Percentiles rank a stretch among this genome's conserved stretches.
Evolutionary conservation across 352 stramenopile species (phyloP).

Genomic region (Thraustochytrium striatum): DNA sequence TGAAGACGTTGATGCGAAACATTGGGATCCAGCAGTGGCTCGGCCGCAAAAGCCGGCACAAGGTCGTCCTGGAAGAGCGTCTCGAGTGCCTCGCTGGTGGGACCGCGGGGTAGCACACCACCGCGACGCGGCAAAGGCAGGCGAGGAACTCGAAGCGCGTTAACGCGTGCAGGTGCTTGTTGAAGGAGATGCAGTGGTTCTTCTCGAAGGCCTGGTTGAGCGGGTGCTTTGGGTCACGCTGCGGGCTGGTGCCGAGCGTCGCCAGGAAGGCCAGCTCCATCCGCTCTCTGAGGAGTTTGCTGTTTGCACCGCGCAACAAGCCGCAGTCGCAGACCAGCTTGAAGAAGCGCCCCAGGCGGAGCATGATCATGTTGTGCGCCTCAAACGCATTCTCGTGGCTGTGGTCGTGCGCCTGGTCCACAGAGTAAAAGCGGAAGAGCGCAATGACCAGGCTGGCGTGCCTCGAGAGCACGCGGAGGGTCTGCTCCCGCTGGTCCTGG

Average conservation of each 20-base stretch:
- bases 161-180: not conserved
- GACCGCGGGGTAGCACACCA: not conserved
- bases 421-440: conserved; percentile 4
- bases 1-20: not conserved
- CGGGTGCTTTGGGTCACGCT: not conserved
- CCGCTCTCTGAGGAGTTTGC: not conserved
- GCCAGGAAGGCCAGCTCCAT: not conserved
- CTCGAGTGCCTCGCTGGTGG: not conserved
- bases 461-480: not conserved
- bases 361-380: not conserved
- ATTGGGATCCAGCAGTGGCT: not conserved
- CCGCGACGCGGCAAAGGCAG: not conserved
- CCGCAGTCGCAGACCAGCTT: not conserved
- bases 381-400: not conserved
- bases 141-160: not conserved
- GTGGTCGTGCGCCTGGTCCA: not conserved
- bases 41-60: not conserved
- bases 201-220: not conserved
- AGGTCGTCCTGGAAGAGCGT: conserved; percentile 9
- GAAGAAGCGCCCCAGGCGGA: not conserved
- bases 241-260: not conserved
- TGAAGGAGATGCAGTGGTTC: not conserved
- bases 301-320: not conserved
- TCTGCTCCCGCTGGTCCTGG: not conserved
- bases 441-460: not conserved